A percentile compares a stretch with the other conserved stretches of the same genome.
Evolutionary conservation across 129 eudicot genomes (phyloP).

Genomic region (Mikania micrantha): DNA sequence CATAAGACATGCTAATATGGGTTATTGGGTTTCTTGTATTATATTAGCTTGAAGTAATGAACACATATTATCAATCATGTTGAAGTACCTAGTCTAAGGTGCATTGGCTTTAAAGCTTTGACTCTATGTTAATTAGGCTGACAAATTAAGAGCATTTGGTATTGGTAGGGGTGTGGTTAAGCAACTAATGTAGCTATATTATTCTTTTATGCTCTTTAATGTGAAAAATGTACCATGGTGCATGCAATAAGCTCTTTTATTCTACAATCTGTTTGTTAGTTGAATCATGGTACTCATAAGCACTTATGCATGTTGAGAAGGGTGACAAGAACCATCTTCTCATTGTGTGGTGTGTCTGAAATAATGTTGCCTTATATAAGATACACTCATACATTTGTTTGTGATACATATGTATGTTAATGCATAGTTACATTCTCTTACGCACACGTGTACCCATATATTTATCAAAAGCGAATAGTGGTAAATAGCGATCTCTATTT

Average conservation of each 20-base stretch:
- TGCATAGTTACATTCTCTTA: not conserved
- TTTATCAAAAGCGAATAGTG: too few relatives aligned
- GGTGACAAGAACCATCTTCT: not conserved
- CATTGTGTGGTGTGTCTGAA: too few relatives aligned
- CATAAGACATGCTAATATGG: not conserved
- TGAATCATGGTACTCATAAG: not conserved
- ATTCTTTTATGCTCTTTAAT: slow-evolving; percentile 1
- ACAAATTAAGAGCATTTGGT: not conserved
- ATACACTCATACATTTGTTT: not conserved
- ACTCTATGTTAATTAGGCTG: slow-evolving; percentile 9
- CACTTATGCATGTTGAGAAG: not conserved
- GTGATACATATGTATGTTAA: not conserved
- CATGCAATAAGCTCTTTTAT: not conserved
- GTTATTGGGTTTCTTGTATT: not conserved
- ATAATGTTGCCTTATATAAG: not conserved
- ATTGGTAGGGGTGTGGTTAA: not conserved
- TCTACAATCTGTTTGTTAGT: not conserved
- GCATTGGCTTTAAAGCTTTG: not conserved
- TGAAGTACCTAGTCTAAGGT: not conserved
- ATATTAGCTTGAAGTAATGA: not conserved
- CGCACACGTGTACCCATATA: not conserved
- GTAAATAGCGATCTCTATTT: too few relatives aligned
- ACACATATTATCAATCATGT: not conserved
- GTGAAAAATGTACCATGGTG: slow-evolving; percentile 10
- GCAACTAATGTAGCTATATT: not conserved